Percentiles rank a stretch among this genome's conserved stretches.
Evolutionary conservation across 257 asterid genomes (phyloP).

Genomic region (Ligustrum vulgare): DNA sequence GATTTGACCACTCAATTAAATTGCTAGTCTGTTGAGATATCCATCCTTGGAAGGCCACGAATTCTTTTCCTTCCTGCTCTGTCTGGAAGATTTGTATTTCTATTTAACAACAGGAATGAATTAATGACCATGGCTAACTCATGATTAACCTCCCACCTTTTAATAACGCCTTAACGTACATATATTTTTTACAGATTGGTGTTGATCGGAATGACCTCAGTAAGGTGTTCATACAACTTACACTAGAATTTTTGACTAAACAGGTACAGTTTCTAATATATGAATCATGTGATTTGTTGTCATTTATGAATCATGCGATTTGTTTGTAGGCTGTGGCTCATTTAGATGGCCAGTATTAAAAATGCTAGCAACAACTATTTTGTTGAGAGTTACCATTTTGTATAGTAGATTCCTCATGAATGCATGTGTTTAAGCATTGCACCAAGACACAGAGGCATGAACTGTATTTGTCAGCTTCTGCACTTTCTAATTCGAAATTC

Average conservation of each 20-base stretch:
- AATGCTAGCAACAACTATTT: neutral
- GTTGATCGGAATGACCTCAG: constrained; percentile 67
- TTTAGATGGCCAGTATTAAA: constrained; percentile 14
- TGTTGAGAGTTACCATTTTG: neutral
- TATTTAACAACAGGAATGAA: constrained; percentile 4
- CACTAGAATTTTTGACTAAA: constrained; percentile 82
- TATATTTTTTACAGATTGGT: constrained; percentile 64
- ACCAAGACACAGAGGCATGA: neutral
- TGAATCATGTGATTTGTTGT: constrained; percentile 7
- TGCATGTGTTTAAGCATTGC: constrained; percentile 12
- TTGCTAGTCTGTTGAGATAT: neutral
- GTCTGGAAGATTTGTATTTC: constrained; percentile 10
- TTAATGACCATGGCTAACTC: constrained; percentile 12
- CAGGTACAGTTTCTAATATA: constrained; percentile 52
- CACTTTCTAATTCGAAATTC: neutral
- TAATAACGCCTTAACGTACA: constrained; percentile 15
- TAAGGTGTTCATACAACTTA: constrained; percentile 83
- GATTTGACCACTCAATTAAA: constrained; percentile 11
- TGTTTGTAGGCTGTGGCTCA: constrained; percentile 10
- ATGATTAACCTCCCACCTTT: constrained; percentile 22
- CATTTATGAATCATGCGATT: neutral
- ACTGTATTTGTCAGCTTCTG: neutral
- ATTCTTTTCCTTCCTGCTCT: constrained; percentile 12
- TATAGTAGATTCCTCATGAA: constrained; percentile 9
- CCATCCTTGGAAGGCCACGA: constrained; percentile 6